These are phyloP conservation scores for Linum usitatissimum DNA, from an alignment of 345 rosid species.

Conservation along the genomic window DNA sequence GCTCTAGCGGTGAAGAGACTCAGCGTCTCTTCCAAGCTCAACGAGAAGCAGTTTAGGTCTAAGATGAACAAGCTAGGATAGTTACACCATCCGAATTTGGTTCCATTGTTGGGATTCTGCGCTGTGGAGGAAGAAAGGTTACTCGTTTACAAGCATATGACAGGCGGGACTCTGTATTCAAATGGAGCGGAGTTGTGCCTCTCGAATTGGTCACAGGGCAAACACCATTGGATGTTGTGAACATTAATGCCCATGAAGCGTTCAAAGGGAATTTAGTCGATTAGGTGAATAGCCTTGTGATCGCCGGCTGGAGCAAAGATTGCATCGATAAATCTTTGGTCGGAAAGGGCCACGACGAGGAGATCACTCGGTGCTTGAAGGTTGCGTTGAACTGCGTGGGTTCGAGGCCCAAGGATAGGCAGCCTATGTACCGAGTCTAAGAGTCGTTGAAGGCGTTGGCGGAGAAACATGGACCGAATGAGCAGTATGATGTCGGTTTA, in stretches of 20 bases:
- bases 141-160: slow-evolving; percentile 40
- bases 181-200: slow-evolving; percentile 56
- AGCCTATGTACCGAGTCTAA: slow-evolving; percentile 30
- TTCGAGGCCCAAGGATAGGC: slow-evolving; percentile 38
- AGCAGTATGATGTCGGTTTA: slow-evolving; percentile 25
- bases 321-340: slow-evolving; percentile 23
- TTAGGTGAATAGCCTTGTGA: slow-evolving; percentile 32
- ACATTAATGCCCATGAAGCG: slow-evolving; percentile 30
- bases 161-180: slow-evolving; percentile 39
- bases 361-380: slow-evolving; percentile 23
- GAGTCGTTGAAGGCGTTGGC: slow-evolving; percentile 33
- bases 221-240: slow-evolving; percentile 26
- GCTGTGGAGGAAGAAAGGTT: slow-evolving; percentile 43
- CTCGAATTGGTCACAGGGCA: slow-evolving; percentile 37
- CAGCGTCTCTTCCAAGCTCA: slow-evolving; percentile 17
- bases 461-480: slow-evolving; percentile 26
- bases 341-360: slow-evolving; percentile 34
- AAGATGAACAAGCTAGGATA: slow-evolving; percentile 49
- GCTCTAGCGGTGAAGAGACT: slow-evolving; percentile 52
- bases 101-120: slow-evolving; percentile 53
- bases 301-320: slow-evolving; percentile 23
- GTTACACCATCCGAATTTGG: slow-evolving; percentile 55
- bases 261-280: slow-evolving; percentile 52
- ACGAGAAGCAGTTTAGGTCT: slow-evolving; percentile 44
- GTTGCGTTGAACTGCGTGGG: slow-evolving; percentile 35